Conservation (phyloP, 257 asterid genomes). For the Coffea canephora region DNA sequence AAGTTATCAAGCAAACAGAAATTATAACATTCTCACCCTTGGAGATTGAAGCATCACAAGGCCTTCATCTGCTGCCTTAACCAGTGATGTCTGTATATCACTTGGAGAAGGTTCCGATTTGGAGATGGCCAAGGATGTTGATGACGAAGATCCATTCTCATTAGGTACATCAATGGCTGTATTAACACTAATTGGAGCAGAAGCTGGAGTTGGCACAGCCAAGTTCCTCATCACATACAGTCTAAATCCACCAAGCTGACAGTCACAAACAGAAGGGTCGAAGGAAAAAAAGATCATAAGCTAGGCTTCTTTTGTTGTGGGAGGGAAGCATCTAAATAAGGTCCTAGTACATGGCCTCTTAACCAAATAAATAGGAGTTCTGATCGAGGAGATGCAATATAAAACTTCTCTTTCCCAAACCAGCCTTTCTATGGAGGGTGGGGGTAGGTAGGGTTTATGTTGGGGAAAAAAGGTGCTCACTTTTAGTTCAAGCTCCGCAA, state of each 20-base stretch:
- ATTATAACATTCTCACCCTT: conserved; percentile 40
- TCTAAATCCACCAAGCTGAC: conserved; percentile 69
- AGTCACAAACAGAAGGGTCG: conserved; percentile 15
- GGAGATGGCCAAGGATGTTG: conserved; percentile 58
- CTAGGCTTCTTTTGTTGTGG: background rate
- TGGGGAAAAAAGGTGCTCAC: conserved; percentile 33
- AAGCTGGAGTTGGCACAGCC: conserved; percentile 43
- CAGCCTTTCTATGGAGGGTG: background rate
- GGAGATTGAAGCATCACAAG: conserved; percentile 77
- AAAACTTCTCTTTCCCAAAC: background rate
- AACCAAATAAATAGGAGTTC: background rate
- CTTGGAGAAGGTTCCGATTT: conserved; percentile 37
- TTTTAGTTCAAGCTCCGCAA: conserved; percentile 81
- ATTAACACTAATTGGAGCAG: conserved; percentile 43
- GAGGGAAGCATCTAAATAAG: background rate
- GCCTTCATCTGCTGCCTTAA: conserved; percentile 73
- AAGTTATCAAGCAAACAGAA: background rate
- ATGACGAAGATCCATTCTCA: conserved; percentile 68
- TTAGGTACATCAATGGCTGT: conserved; percentile 41
- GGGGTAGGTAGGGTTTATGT: background rate
- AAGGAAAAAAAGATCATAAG: background rate
- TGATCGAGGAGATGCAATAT: background rate
- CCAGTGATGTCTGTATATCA: conserved; percentile 45
- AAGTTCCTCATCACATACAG: conserved; percentile 58
- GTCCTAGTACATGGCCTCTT: background rate